Base-by-base conservation (phyloP, 306 rosid species). In the Vicia villosa region DNA sequence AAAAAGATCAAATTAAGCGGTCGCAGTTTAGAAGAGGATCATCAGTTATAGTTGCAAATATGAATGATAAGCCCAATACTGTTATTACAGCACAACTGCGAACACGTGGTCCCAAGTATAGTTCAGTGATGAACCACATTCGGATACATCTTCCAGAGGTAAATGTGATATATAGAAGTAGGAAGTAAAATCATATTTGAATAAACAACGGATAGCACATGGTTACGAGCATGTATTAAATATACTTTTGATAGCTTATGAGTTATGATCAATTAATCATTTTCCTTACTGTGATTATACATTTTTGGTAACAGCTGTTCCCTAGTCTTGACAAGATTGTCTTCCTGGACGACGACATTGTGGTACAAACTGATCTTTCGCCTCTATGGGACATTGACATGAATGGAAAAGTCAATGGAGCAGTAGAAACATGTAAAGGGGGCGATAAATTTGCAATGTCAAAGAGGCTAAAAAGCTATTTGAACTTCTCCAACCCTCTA, bases 381-480 rank as follows among this genome's bases (percentile, higher is more conserved):
- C 92, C 96, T 24, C 79, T 94, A 16, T 94, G 99, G 99, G 92
- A 91, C 77, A 89, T 95, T 47, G 88, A 89, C 37, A 80, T 95
- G 92, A 74, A 89, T 55, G 96, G 97, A 65, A 95, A 91, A 87
- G 97, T 91, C 77, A 95, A 95, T 66, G 99, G 99, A 82, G 99
- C 99, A 37, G 99, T 91, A 32, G 95, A 87, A 68, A 95, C 99
- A 63, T 95, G 99, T 57, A 80, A 50, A 11, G 99, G 97, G 79
- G 87, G 76, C 66, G 96, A 94, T 57, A 91, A 80, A 75, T 88
- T 76, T 57, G 97, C 91, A 30, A 94, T 91, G 97, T 86, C 97
- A 26, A 94, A 94, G 88, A 76, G 81, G 76, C 78, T 86, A 16
- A 89, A 84, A 84, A 94, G 81, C 88, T 94, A 94, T 71, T 78